Evolutionary conservation across 371 early-diverging fungal species (phyloP).

Genomic region (Mucor racemosus): DNA sequence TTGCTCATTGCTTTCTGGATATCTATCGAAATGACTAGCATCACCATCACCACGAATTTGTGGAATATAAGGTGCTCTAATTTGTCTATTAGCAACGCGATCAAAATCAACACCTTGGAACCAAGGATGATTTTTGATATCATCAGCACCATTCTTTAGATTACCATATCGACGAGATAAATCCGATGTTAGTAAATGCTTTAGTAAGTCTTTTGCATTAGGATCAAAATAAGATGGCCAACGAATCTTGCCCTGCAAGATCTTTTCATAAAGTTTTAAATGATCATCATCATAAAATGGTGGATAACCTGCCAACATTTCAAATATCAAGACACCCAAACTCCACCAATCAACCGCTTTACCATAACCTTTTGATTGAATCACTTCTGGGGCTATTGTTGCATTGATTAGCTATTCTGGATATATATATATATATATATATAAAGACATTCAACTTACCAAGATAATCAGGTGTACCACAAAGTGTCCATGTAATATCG

Average conservation of each 20-base stretch:
- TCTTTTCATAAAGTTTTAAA: conserved; percentile 93
- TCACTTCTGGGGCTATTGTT: conserved; percentile 91
- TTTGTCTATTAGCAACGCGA: conserved; percentile 70
- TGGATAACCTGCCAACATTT: conserved; percentile 90
- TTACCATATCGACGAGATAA: conserved; percentile 92
- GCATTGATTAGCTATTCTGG: background rate
- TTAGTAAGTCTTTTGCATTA: conserved; percentile 87
- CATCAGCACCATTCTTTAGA: conserved; percentile 84
- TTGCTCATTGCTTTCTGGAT: conserved; percentile 77
- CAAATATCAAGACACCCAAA: conserved; percentile 96
- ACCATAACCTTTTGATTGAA: conserved; percentile 96
- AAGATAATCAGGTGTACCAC: conserved; percentile 98
- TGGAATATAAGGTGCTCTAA: conserved; percentile 92
- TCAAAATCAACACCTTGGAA: conserved; percentile 94
- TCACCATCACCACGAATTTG: conserved; percentile 87
- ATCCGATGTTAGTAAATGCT: conserved; percentile 86
- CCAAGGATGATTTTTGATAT: conserved; percentile 95
- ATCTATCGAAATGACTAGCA: conserved; percentile 92
- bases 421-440: background rate
- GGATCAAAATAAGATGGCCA: conserved; percentile 94
- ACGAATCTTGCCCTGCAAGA: conserved; percentile 83
- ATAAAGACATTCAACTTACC: background rate
- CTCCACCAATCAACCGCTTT: conserved; percentile 99
- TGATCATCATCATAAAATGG: conserved; percentile 98
- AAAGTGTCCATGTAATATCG: conserved; percentile 84